Conservation (phyloP, 192 early-diverging fungal species). For the Linnemannia zychae region DNA sequence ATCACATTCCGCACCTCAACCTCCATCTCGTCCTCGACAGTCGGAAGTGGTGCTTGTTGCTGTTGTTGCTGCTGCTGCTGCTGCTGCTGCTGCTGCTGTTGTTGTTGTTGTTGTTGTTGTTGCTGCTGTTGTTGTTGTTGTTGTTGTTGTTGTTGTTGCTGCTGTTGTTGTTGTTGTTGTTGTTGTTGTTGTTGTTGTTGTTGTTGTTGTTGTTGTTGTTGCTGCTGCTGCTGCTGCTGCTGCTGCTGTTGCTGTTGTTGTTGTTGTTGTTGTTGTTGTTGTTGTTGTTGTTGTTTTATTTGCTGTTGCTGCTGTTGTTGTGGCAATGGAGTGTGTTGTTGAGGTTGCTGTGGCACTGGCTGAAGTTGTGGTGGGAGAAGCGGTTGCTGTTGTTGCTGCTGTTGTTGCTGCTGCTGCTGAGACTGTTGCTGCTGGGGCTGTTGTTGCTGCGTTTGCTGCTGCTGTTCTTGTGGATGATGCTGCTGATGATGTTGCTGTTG, state of each 20-base stretch:
- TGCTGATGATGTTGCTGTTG: too few species aligned
- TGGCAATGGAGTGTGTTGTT: too few species aligned
- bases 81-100: background rate
- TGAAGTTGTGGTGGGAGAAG: too few species aligned
- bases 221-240: background rate
- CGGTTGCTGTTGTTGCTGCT: too few species aligned
- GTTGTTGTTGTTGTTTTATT: background rate
- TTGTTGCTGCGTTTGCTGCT: too few species aligned
- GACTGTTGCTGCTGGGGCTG: too few species aligned
- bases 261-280: background rate
- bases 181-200: background rate
- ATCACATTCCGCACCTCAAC: slow-evolving; percentile 34
- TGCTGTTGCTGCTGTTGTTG: too few species aligned
- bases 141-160: background rate
- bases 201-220: background rate
- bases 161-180: background rate
- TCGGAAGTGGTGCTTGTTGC: too few species aligned
- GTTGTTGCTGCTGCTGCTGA: too few species aligned
- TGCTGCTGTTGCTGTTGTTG: background rate
- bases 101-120: background rate
- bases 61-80: background rate
- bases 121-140: background rate
- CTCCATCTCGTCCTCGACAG: slow-evolving; percentile 43
- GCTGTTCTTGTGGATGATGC: too few species aligned
- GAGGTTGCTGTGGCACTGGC: too few species aligned